These are phyloP conservation scores for Haplosporangium sp. DNA, from an alignment of 371 early-diverging fungal species.

Conservation along the genomic window DNA sequence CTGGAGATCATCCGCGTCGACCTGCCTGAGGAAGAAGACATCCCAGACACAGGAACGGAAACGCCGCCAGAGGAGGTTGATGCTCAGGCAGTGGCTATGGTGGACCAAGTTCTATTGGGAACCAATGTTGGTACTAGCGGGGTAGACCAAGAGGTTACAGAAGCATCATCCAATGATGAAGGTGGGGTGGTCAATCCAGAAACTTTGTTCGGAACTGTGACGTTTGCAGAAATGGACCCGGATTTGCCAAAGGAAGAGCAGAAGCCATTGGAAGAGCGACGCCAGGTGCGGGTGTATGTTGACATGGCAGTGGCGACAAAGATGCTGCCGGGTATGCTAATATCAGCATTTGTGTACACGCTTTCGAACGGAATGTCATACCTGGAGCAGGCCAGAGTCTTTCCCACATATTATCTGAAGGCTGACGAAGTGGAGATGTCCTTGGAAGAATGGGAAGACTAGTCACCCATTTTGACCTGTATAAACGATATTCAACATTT, in stretches of 20 bases:
- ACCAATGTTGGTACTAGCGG: not conserved
- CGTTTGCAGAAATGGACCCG: conserved; percentile 20
- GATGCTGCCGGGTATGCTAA: conserved; percentile 37
- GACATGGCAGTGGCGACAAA: conserved; percentile 18
- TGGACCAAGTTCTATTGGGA: conserved; percentile 31
- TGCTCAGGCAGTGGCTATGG: conserved; percentile 21
- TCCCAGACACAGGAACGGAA: not conserved
- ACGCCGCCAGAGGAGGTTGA: conserved; percentile 12
- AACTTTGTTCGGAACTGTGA: conserved; percentile 19
- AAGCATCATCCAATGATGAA: not conserved
- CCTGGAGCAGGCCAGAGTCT: conserved; percentile 32
- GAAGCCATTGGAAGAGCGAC: conserved; percentile 13
- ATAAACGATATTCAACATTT: no score
- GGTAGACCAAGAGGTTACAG: not conserved
- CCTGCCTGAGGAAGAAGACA: conserved; percentile 9
- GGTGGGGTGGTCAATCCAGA: conserved; percentile 3
- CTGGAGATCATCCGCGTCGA: conserved; percentile 31
- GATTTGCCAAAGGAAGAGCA: conserved; percentile 18
- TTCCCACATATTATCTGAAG: conserved; percentile 40
- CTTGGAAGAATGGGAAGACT: conserved; percentile 20
- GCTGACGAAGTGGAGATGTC: conserved; percentile 24
- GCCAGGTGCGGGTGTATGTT: conserved; percentile 32
- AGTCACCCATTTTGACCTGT: no score
- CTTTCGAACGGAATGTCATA: conserved; percentile 48
- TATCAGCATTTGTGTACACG: conserved; percentile 24